Conservation (phyloP, 1,139 yeast species). For the Blastobotrys aristatus region DNA sequence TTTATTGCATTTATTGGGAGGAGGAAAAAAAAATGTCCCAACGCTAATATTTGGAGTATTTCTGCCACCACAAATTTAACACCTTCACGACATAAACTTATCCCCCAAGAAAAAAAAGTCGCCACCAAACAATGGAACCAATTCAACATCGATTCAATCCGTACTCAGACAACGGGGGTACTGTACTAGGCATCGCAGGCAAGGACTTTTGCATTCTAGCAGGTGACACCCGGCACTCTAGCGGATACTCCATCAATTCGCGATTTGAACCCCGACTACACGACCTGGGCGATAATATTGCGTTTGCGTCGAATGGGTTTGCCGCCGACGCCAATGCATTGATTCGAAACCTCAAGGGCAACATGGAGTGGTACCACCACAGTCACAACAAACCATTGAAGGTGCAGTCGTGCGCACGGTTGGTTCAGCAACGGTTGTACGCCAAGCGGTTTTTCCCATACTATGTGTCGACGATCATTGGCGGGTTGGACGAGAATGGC, state of each 20-base stretch:
- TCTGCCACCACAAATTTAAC: too few species aligned
- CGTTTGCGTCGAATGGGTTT: constrained; percentile 92
- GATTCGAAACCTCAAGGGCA: constrained; percentile 67
- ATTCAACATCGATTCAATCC: constrained; percentile 95
- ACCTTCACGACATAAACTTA: neutral
- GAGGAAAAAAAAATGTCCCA: too few species aligned
- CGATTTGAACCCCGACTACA: constrained; percentile 90
- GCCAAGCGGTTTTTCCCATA: constrained; percentile 96
- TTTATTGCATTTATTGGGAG: neutral
- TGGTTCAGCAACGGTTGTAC: constrained; percentile 83
- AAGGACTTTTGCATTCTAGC: constrained; percentile 95
- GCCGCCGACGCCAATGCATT: constrained; percentile 92
- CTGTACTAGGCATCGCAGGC: constrained; percentile 95
- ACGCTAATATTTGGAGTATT: too few species aligned
- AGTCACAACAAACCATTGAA: constrained; percentile 72
- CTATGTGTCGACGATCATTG: constrained; percentile 90
- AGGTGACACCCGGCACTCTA: constrained; percentile 95
- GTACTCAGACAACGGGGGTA: constrained; percentile 95
- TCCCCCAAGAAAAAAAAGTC: neutral
- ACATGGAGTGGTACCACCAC: constrained; percentile 90
- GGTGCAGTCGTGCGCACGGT: constrained; percentile 77
- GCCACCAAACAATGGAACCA: constrained; percentile 32
- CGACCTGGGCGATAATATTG: constrained; percentile 81
- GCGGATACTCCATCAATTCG: constrained; percentile 89
- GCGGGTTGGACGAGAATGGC: constrained; percentile 93